phyloP scores from a whole-genome alignment of 192 early-diverging fungal species.

The Coemansia sp. region DNA sequence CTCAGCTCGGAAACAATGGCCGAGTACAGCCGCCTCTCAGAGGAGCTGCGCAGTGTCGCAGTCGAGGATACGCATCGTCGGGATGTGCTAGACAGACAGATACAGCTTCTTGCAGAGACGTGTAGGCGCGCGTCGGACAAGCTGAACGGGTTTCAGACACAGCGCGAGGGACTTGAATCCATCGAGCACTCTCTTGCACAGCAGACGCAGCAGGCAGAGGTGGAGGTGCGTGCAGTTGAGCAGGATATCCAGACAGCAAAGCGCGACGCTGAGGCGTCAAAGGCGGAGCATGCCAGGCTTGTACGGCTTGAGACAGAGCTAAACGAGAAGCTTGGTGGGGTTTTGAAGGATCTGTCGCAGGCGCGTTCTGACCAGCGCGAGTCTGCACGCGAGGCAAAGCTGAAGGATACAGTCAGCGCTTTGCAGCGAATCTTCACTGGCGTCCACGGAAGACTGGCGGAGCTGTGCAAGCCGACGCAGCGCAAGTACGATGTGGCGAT shows the following conservation, averaged over 20 bases:
- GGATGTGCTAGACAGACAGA: conserved; percentile 64
- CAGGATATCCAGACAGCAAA: conserved; percentile 56
- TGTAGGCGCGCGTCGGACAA: conserved; percentile 61
- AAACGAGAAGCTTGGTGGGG: conserved; percentile 81
- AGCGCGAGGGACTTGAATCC: conserved; percentile 32
- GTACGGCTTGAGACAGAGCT: conserved; percentile 64
- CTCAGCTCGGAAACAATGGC: conserved; percentile 47
- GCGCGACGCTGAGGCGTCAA: conserved; percentile 60
- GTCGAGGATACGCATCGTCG: conserved; percentile 69
- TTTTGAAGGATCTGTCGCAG: conserved; percentile 72
- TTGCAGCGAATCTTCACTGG: conserved; percentile 86
- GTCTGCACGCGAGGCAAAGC: conserved; percentile 72
- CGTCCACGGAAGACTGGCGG: conserved; percentile 84
- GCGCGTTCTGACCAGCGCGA: conserved; percentile 83
- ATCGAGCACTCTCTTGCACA: conserved; percentile 45
- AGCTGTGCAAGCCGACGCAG: conserved; percentile 91
- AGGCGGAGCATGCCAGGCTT: conserved; percentile 66
- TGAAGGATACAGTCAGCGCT: conserved; percentile 73
- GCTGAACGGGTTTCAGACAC: conserved; percentile 51
- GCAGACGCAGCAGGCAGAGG: conserved; percentile 34
- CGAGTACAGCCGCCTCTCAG: conserved; percentile 65
- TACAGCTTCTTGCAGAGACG: conserved; percentile 60
- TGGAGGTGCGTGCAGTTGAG: conserved; percentile 22
- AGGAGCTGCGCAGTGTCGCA: conserved; percentile 66
- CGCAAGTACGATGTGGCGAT: conserved; percentile 87